A percentile compares a stretch with the other conserved stretches of the same genome.
These are phyloP conservation scores for Hygrocybe coccinea DNA, from an alignment of 768 basidiomycete genomes.

Conservation along the genomic window DNA sequence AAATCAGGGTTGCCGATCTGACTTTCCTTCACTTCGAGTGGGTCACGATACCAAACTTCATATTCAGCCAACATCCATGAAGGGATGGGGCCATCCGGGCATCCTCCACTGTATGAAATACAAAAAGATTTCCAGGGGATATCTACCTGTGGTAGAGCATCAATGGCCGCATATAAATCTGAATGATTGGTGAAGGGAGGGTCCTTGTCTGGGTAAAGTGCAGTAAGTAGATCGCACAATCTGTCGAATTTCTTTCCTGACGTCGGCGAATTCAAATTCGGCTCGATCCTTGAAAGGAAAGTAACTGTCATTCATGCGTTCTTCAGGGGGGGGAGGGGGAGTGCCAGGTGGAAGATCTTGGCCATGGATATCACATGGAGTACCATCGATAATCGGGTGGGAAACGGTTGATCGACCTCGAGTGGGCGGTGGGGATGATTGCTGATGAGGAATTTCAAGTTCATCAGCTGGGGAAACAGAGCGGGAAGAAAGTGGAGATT, in stretches of 20 bases:
- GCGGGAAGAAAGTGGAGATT: not conserved
- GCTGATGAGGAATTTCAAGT: not conserved
- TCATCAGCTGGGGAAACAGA: not conserved
- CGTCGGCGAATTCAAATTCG: conserved; percentile 1
- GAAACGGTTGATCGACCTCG: not conserved
- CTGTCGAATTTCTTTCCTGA: not conserved
- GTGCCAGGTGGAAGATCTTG: not conserved
- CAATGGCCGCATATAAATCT: conserved; percentile 25
- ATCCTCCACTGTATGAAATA: conserved; percentile 15
- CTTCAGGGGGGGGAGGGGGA: not conserved
- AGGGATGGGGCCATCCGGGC: conserved; percentile 16
- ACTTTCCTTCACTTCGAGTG: conserved; percentile 24
- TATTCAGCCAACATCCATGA: conserved; percentile 30
- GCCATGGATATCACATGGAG: not conserved
- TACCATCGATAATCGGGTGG: not conserved
- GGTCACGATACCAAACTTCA: conserved; percentile 32
- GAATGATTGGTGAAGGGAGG: conserved; percentile 22
- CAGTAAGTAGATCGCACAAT: not conserved
- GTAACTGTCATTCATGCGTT: not conserved
- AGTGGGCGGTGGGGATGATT: not conserved
- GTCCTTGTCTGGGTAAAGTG: conserved; percentile 9
- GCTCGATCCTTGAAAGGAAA: not conserved
- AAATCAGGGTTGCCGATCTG: conserved; percentile 35
- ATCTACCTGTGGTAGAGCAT: conserved; percentile 20
- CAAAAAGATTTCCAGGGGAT: conserved; percentile 25